These are phyloP conservation scores for Epicoccum sorghinum DNA, from an alignment of 2,329 filamentous ascomycete genomes.

Conservation along the genomic window DNA sequence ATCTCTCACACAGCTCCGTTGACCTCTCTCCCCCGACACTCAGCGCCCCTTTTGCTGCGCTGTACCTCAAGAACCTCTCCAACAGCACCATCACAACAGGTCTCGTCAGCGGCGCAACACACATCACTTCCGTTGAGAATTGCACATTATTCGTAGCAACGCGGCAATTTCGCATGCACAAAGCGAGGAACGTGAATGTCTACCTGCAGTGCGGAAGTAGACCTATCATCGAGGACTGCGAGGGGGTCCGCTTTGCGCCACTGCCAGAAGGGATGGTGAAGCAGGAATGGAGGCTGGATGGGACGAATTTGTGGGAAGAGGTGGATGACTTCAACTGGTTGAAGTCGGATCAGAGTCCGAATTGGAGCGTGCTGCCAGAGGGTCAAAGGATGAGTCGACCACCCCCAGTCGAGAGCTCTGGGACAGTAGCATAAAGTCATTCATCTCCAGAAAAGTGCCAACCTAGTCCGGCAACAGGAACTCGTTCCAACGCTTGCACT, in stretches of 20 bases:
- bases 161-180: slow-evolving; percentile 92
- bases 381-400: slow-evolving; percentile 17
- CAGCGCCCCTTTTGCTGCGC: slow-evolving; percentile 66
- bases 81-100: slow-evolving; percentile 78
- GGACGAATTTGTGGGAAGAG: slow-evolving; percentile 78
- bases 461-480: no score
- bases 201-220: slow-evolving; percentile 83
- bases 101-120: slow-evolving; percentile 77
- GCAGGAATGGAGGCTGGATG: neutral
- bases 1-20: slow-evolving; percentile 73
- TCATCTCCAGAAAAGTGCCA: no score
- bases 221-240: slow-evolving; percentile 93
- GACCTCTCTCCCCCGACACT: slow-evolving; percentile 74
- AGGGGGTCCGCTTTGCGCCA: slow-evolving; percentile 76
- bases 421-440: neutral
- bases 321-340: slow-evolving; percentile 99
- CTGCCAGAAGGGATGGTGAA: slow-evolving; percentile 60
- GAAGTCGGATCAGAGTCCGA: slow-evolving; percentile 81
- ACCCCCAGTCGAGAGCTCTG: neutral
- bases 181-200: slow-evolving; percentile 78
- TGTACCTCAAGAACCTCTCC: slow-evolving; percentile 72
- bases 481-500: no score
- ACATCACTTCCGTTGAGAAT: slow-evolving; percentile 76
- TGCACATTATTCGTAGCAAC: slow-evolving; percentile 76
- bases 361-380: slow-evolving; percentile 76